A percentile compares a stretch with the other conserved stretches of the same genome.
Conservation (phyloP, 108 stramenopile species). For the Bacterosira constricta region DNA sequence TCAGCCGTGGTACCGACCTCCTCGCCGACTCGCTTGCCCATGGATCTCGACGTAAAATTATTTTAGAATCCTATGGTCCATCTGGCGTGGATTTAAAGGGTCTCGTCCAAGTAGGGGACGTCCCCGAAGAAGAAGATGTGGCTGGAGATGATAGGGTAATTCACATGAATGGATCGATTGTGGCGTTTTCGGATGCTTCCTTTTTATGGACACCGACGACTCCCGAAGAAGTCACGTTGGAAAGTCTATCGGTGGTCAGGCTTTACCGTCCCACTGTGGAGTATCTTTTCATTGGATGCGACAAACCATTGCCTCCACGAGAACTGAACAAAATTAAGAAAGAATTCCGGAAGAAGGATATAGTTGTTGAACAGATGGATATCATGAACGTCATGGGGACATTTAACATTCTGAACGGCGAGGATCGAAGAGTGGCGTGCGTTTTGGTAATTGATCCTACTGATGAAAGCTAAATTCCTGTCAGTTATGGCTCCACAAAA, state of each 20-base stretch:
- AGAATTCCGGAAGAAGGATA: constrained; percentile 37
- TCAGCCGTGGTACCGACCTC: constrained; percentile 63
- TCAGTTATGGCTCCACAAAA: too few relatives aligned
- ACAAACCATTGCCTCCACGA: constrained; percentile 45
- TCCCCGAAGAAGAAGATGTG: constrained; percentile 24
- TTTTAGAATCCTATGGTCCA: constrained; percentile 50
- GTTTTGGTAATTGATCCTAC: constrained; percentile 51
- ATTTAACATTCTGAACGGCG: constrained; percentile 89
- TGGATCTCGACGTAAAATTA: constrained; percentile 47
- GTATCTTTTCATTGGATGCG: constrained; percentile 76
- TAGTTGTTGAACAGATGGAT: constrained; percentile 71
- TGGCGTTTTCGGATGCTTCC: constrained; percentile 68
- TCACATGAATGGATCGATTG: constrained; percentile 69
- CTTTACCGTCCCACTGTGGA: constrained; percentile 60
- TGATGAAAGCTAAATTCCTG: too few relatives aligned
- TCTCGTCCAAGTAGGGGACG: constrained; percentile 52
- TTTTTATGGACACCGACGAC: constrained; percentile 65
- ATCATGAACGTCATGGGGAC: constrained; percentile 81
- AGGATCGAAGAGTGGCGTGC: constrained; percentile 75
- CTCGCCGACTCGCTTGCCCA: constrained; percentile 55
- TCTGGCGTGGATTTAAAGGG: constrained; percentile 76
- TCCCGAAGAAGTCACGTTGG: constrained; percentile 60
- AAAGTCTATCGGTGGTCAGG: constrained; percentile 57
- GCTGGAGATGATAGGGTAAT: constrained; percentile 43
- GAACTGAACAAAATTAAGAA: constrained; percentile 56